Evolutionary conservation across 164 flowering plant genomes (phyloP), one percentile per base, ranked within the genome.

Genomic region (Tetracentron sinense): DNA sequence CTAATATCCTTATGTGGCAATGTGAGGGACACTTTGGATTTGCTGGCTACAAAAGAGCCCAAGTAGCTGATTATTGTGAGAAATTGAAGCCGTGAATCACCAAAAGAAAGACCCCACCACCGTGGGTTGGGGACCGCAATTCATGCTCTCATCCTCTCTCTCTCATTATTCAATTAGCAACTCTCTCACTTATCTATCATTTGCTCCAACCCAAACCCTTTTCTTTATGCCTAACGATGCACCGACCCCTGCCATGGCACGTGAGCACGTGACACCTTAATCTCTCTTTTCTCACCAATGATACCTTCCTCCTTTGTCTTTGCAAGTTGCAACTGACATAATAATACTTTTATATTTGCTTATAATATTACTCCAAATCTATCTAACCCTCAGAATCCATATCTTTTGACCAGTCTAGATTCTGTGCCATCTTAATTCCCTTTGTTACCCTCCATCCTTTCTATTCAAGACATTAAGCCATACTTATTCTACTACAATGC

Each of bases 181-280:
- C 74, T 79, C 83, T 82, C 79, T 87, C 83, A 78, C 59, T 28
- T 58, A 33, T 17, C 8, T 29, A 29, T 26, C 16, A 11, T 21
- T 50, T 44, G 0, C 8, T 23, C 15, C 3, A 7, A 10, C n/a
- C 25, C 23, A 19, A 21, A n/a, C 50, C 26, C 16, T 3, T 23
- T 26, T 19, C 23, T 21, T 77, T 76, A 71, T 66, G 69, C 48
- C 51, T 54, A 62, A 76, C 84, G 80, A 84, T 74, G 86, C 87
- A 86, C 84, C 81, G 85, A 79, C 64, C 64, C 44, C 76, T 78
- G 84, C 60, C 67, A 56, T 42, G 66, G 42, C 92, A 87, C 86
- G 89, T 87, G 92, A 74, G 50, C 84, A 82, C 89, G 82, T 84
- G 86, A 80, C 69, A 25, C 65, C 74, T 62, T 38, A 69, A 58